Conservation (phyloP, 768 basidiomycete genomes). For the Hygrophorus russula region DNA sequence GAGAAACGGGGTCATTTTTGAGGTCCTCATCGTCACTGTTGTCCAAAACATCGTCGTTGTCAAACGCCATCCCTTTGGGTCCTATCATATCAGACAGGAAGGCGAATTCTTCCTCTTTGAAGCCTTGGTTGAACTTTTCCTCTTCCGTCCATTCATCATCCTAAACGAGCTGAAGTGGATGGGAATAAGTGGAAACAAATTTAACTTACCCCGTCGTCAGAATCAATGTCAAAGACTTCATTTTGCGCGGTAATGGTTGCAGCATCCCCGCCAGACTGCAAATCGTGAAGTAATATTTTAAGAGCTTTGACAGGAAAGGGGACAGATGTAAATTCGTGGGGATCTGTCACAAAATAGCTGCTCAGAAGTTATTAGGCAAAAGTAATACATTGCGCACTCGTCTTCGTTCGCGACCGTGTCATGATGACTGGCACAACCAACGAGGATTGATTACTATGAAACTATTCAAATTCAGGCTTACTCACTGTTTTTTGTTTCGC, state of each 20-base stretch:
- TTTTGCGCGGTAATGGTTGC: conserved; percentile 50
- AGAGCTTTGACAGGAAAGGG: conserved; percentile 88
- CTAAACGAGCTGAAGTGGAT: conserved; percentile 19
- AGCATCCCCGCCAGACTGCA: conserved; percentile 70
- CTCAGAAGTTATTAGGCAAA: conserved; percentile 11
- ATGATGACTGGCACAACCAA: conserved; percentile 63
- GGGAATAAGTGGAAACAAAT: conserved; percentile 3
- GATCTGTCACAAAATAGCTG: conserved; percentile 44
- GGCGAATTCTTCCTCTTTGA: conserved; percentile 68
- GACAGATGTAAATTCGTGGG: conserved; percentile 77
- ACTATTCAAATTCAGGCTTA: not conserved
- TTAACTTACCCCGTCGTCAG: conserved; percentile 64
- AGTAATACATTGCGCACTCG: conserved; percentile 41
- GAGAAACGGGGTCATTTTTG: conserved; percentile 73
- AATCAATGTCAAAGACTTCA: conserved; percentile 46
- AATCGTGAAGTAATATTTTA: conserved; percentile 78
- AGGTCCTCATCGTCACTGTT: conserved; percentile 82
- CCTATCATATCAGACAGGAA: conserved; percentile 80
- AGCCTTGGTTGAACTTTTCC: conserved; percentile 46
- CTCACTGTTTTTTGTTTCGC: conserved; percentile 75
- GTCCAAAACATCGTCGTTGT: conserved; percentile 67
- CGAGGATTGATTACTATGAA: conserved; percentile 7
- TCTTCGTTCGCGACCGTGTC: conserved; percentile 86
- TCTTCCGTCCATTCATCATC: conserved; percentile 95
- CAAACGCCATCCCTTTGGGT: conserved; percentile 58